phyloP scores from a whole-genome alignment of 75 land plant species.

The Cupressus sempervirens region DNA sequence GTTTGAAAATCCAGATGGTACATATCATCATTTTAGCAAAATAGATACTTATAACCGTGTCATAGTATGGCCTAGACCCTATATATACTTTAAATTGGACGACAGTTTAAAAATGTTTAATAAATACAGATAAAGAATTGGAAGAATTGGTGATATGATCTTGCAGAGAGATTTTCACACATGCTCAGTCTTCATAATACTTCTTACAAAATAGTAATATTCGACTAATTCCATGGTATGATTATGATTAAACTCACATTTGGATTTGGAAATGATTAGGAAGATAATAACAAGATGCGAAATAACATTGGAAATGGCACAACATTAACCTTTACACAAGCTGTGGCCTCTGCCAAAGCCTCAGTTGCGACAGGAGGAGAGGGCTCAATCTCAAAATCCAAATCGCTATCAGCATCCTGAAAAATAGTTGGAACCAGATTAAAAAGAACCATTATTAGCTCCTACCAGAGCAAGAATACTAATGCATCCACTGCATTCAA shows the following conservation, averaged over 20 bases:
- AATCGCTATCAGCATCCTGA: slow-evolving; percentile 93
- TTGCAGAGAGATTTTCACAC: neutral
- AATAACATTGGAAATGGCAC: neutral
- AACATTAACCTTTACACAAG: slow-evolving; percentile 72
- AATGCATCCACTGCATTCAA: too few relatives aligned
- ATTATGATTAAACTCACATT: neutral
- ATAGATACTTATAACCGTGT: neutral
- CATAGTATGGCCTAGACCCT: neutral
- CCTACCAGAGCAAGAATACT: too few relatives aligned
- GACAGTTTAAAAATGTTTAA: neutral
- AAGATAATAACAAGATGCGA: neutral
- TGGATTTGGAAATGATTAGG: neutral
- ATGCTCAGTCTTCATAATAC: neutral
- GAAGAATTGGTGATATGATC: neutral
- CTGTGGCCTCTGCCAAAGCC: slow-evolving; percentile 58
- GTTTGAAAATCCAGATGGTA: neutral
- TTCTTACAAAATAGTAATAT: neutral
- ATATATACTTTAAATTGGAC: neutral
- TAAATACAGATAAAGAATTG: neutral
- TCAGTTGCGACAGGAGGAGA: slow-evolving; percentile 60
- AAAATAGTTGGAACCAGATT: neutral
- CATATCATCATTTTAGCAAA: neutral
- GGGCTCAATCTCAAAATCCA: slow-evolving; percentile 80
- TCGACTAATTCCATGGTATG: neutral
- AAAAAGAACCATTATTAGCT: neutral